Evolutionary conservation across 805 yeast species (phyloP).

Genomic region (Myxozyma neglecta): DNA sequence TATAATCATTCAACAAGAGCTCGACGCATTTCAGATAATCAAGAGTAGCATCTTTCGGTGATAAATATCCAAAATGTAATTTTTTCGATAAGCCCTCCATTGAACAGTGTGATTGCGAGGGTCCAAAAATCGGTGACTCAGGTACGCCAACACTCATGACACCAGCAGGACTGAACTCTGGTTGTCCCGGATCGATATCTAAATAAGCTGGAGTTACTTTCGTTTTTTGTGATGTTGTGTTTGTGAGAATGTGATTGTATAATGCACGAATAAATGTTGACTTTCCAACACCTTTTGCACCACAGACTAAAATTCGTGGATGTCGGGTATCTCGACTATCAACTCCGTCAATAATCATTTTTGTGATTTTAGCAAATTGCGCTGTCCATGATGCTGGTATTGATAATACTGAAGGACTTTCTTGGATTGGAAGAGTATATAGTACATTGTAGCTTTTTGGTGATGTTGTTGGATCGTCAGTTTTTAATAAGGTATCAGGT

Average conservation of each 20-base stretch:
- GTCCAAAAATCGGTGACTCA: conserved; percentile 47
- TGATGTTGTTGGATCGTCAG: background rate
- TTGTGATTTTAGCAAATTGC: background rate
- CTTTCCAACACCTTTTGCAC: conserved; percentile 79
- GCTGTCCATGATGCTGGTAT: conserved; percentile 18
- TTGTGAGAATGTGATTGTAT: conserved; percentile 42
- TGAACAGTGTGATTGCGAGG: conserved; percentile 41
- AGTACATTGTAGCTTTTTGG: conserved; percentile 3
- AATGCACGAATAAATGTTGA: conserved; percentile 64
- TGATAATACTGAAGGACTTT: conserved; percentile 13
- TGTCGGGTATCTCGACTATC: conserved; percentile 5
- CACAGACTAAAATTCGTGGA: conserved; percentile 48
- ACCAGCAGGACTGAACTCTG: conserved; percentile 74
- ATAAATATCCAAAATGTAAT: conserved; percentile 60
- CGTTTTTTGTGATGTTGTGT: background rate
- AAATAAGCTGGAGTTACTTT: conserved; percentile 43
- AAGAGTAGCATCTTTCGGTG: conserved; percentile 67
- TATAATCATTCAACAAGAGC: conserved; percentile 41
- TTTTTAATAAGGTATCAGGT: background rate
- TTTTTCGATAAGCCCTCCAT: conserved; percentile 32
- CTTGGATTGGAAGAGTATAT: conserved; percentile 16
- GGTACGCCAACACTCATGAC: conserved; percentile 49
- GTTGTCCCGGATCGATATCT: conserved; percentile 89
- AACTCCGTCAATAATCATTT: background rate
- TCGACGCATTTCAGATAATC: conserved; percentile 51